These are phyloP conservation scores for Raffaelea albimanens DNA, from an alignment of 2,329 filamentous ascomycete genomes.

Conservation along the genomic window DNA sequence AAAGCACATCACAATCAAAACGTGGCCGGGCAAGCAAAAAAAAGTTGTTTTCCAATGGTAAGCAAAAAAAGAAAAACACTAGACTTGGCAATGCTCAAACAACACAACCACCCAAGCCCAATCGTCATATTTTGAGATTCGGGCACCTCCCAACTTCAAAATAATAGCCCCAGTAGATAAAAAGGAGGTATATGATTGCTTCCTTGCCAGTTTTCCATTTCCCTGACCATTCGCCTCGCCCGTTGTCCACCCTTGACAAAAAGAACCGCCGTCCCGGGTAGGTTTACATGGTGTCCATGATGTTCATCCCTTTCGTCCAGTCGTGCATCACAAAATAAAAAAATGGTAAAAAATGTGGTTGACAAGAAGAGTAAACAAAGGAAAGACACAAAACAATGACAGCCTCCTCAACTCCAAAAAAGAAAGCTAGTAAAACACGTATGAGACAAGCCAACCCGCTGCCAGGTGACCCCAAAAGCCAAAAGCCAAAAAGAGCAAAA, in stretches of 20 bases:
- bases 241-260: neutral
- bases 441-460: neutral
- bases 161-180: neutral
- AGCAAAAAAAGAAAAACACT: too few relatives aligned
- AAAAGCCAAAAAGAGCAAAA: conserved; percentile 5
- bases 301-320: conserved; percentile 14
- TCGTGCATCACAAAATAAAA: conserved; percentile 10
- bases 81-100: too few relatives aligned
- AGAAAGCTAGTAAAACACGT: conserved; percentile 15
- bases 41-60: too few relatives aligned
- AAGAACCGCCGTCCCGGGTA: conserved; percentile 2
- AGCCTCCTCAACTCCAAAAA: conserved; percentile 11
- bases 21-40: too few relatives aligned
- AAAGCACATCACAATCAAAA: neutral
- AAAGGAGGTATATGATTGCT: conserved; percentile 2
- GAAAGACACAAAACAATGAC: neutral
- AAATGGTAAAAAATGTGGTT: conserved; percentile 9
- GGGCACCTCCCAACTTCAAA: neutral
- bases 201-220: neutral
- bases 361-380: conserved; percentile 11
- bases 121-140: too few relatives aligned
- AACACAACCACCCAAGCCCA: too few relatives aligned
- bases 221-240: neutral
- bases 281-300: neutral
- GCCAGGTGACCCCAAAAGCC: too few relatives aligned